Base-by-base conservation (phyloP, 2,329 filamentous ascomycete genomes). In the Sarocladiaceae sp. region DNA sequence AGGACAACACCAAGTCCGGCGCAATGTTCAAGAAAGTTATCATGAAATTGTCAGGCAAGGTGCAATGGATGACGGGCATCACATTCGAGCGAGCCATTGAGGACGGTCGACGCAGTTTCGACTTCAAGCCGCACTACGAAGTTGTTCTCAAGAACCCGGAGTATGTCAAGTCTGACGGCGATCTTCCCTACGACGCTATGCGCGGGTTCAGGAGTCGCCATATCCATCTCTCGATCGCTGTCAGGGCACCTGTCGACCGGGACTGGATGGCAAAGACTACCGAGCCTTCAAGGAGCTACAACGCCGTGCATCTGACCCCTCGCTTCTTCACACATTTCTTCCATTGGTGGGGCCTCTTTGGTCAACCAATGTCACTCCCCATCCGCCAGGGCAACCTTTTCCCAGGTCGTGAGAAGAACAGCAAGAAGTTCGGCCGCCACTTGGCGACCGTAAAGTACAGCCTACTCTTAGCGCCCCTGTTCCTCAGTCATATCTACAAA, bases 361-460 rank as follows among this genome's bases (percentile, higher is more conserved):
- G 89, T 7, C 90, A 91, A 1, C 85, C 91, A 7, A 89, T 97
- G 82, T 94, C 91, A 10, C 73, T 98, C 21, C 94, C 93, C 10
- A 85, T 98, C 46, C 87, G 93, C 1, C 94, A 98, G 67, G 93
- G 93, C 13, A 76, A 78, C 37, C 74, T 98, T 3, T 98, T 90
- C 82, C 91, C 90, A 5, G 89, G 88, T 1, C 78, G 89, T 19
- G 93, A 96, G 54, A 96, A 95, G 70, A 93, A 88, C 35, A 96
- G 88, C 72, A 98, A 98, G 68, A 98, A 98, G 61, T 98, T 98
- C 61, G 91, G 91, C 12, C 80, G 93, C 41, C 94, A 98, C 64
- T 70, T 98, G 49, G 91, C 89, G n/a, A 98, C 94, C 7, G 90
- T 98, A 71, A 98, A 98, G 70, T 97, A 97, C 68, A 96, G 91